Evolutionary conservation across 352 stramenopile genomes (phyloP), one percentile per base, ranked within the genome.

Genomic region (Sclerospora graminicola): DNA sequence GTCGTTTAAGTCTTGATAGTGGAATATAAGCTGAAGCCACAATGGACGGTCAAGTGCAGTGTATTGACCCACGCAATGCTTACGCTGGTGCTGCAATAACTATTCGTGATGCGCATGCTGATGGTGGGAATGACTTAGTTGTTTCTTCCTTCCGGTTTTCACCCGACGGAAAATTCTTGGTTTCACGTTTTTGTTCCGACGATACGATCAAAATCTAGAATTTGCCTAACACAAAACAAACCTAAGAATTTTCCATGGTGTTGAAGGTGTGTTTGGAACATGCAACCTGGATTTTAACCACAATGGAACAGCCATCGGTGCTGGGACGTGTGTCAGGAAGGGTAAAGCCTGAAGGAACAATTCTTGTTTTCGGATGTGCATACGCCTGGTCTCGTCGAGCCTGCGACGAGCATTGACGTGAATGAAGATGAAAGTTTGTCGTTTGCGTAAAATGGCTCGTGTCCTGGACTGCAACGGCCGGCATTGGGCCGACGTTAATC

Each of bases 121-220:
- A 86, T 26, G 78, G 78, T 5, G 73, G 69, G 23, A 66, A 71
- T 29, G 80, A 89, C 30, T 42, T 89, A 5, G 63, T 70, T 14
- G 74, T 93, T 42, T 87, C 78, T 15, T 70, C 60, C 16, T 64
- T 93, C 10, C 68, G 70, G 3, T 90, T 93, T 57, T 84, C 81
- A 2, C 63, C 77, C 14, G 76, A 89, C 32, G 61, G 65, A 11
- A 70, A 65, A 24, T 59, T 66, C 4, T 45, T 90, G 15, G 81
- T 71, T 1, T 84, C 81, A 1, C 74, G 81, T 4, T 82, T 78
- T 0, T 88, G 75, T 34, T 55, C 69, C 4, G 81, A 93, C 24
- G 76, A 90, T 41, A 87, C 54, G 2, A 53, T 93, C 31, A 93
- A 90, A 44, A 55, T 93, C 3, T 93, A 78, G 81, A 78, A 93